Evolutionary conservation across 345 rosid genomes (phyloP).

Genomic region (Salix viminalis): DNA sequence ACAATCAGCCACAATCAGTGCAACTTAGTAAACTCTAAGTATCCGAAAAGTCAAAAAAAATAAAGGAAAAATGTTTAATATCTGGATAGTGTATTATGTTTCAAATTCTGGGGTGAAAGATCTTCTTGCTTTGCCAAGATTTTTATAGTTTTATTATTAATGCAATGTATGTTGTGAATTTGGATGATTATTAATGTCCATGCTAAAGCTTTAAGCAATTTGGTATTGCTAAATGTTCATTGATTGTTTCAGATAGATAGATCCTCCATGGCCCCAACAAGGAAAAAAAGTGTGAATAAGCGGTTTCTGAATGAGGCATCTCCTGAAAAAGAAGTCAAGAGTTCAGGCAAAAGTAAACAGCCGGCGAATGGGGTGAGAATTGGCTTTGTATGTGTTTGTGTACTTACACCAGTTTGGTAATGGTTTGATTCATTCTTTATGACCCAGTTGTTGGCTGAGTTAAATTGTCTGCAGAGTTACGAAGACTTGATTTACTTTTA

Average conservation of each 20-base stretch:
- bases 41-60: neutral
- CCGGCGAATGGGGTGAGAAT: constrained; percentile 46
- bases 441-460: neutral
- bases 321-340: constrained; percentile 54
- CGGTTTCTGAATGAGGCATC: constrained; percentile 63
- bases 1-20: neutral
- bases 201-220: neutral
- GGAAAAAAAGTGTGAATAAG: constrained; percentile 74
- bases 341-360: constrained; percentile 49
- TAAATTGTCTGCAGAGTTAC: neutral
- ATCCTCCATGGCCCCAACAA: constrained; percentile 62
- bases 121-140: neutral
- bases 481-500: neutral
- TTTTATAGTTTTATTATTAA: neutral
- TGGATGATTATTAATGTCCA: neutral
- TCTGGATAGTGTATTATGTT: neutral
- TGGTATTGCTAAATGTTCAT: neutral
- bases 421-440: constrained; percentile 2
- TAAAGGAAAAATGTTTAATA: neutral
- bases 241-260: constrained; percentile 23
- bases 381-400: neutral
- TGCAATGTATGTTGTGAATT: neutral
- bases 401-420: neutral
- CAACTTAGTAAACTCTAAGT: neutral
- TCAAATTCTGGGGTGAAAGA: neutral